phyloP scores from a whole-genome alignment of 2,329 filamentous ascomycete species.

The Hypomyces perniciosus region DNA sequence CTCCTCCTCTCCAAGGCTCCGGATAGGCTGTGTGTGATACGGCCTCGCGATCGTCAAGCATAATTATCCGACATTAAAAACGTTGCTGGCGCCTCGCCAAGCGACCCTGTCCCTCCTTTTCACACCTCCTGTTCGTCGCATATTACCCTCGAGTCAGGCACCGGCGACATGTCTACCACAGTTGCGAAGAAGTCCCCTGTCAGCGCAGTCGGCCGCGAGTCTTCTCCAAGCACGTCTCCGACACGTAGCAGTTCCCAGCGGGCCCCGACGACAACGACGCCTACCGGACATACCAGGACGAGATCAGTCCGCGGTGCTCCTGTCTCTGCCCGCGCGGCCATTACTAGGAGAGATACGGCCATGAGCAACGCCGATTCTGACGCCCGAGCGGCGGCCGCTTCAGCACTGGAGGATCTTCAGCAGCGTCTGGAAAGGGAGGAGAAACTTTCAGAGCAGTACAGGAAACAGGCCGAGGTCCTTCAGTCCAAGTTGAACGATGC shows the following conservation, averaged over 20 bases:
- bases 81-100: slow-evolving; percentile 4
- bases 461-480: slow-evolving; percentile 78
- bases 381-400: slow-evolving; percentile 70
- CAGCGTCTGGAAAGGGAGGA: slow-evolving; percentile 78
- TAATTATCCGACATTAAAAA: slow-evolving; percentile 4
- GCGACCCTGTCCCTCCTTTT: slow-evolving; percentile 6
- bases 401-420: slow-evolving; percentile 77
- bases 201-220: slow-evolving; percentile 40
- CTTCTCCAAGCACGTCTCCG: slow-evolving; percentile 30
- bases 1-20: slow-evolving; percentile 8
- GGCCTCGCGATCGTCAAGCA: slow-evolving; percentile 4
- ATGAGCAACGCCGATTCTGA: slow-evolving; percentile 58
- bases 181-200: slow-evolving; percentile 48
- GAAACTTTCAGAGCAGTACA: slow-evolving; percentile 66
- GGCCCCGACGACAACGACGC: slow-evolving; percentile 34
- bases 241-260: slow-evolving; percentile 33
- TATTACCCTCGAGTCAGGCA: slow-evolving; percentile 5
- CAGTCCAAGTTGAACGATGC: slow-evolving; percentile 84
- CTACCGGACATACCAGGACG: slow-evolving; percentile 44
- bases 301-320: slow-evolving; percentile 63
- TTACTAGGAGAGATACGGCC: slow-evolving; percentile 50
- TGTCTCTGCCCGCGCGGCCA: slow-evolving; percentile 67
- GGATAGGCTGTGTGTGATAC: slow-evolving; percentile 1
- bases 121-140: neutral
- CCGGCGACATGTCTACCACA: slow-evolving; percentile 39